These are phyloP conservation scores for Yarrowia keelungensis DNA, from an alignment of 805 yeast genomes.

Conservation along the genomic window DNA sequence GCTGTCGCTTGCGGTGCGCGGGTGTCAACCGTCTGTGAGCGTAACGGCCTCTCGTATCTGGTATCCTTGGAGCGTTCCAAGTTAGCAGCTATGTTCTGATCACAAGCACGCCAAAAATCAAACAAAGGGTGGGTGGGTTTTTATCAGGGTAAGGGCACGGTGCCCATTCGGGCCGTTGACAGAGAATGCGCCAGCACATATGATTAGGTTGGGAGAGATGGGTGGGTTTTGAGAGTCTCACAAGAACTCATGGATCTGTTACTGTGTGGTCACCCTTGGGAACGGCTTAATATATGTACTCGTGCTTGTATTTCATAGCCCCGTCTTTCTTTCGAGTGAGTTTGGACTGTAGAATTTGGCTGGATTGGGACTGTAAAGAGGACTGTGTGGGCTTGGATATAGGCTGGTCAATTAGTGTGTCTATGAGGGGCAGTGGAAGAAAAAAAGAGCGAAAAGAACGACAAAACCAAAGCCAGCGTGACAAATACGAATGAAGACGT, in stretches of 20 bases:
- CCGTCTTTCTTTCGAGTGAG: slow-evolving; percentile 12
- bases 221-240: no score
- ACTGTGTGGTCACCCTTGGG: no score
- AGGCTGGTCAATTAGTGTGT: not conserved
- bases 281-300: not conserved
- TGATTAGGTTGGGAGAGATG: slow-evolving; percentile 15
- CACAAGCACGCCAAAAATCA: slow-evolving; percentile 32
- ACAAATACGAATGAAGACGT: no score
- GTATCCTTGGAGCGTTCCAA: slow-evolving; percentile 21
- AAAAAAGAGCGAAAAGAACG: no score
- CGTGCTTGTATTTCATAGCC: no score
- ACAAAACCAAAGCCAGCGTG: no score
- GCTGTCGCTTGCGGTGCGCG: no score
- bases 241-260: no score
- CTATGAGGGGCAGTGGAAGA: not conserved
- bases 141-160: slow-evolving; percentile 14
- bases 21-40: no score
- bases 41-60: not conserved
- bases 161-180: slow-evolving; percentile 13
- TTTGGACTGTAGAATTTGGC: slow-evolving; percentile 13
- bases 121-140: slow-evolving; percentile 29
- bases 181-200: slow-evolving; percentile 31
- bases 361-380: not conserved
- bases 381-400: not conserved
- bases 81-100: slow-evolving; percentile 27